These are phyloP conservation scores for Cucumis hystrix DNA, from an alignment of 306 rosid genomes.

Conservation along the genomic window DNA sequence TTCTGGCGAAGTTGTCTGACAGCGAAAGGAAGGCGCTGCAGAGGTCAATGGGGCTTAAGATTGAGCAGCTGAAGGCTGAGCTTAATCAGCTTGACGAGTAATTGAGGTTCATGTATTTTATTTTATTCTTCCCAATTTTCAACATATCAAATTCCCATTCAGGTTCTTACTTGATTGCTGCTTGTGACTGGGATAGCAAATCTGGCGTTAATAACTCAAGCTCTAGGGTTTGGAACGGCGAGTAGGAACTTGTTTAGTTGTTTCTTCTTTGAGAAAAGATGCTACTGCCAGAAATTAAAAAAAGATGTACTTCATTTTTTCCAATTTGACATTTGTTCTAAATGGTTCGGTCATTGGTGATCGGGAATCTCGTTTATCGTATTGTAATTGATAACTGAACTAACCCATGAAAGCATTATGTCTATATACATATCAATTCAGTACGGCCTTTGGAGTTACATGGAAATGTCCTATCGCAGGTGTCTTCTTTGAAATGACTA, in stretches of 20 bases:
- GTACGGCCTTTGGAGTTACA: background rate
- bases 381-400: background rate
- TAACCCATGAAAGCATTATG: background rate
- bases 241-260: background rate
- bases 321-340: background rate
- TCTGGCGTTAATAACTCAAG: background rate
- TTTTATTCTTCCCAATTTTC: background rate
- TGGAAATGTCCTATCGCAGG: background rate
- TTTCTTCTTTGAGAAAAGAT: background rate
- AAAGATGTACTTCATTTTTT: background rate
- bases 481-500: background rate
- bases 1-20: slow-evolving; percentile 50
- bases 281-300: background rate
- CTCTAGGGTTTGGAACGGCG: background rate
- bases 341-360: background rate
- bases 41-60: slow-evolving; percentile 88
- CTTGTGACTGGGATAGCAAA: background rate
- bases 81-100: slow-evolving; percentile 67
- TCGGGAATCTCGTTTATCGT: background rate
- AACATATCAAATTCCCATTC: background rate
- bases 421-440: background rate
- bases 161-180: background rate
- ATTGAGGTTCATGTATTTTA: slow-evolving; percentile 24
- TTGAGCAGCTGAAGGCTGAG: slow-evolving; percentile 90
- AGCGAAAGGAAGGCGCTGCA: slow-evolving; percentile 43